A percentile compares a stretch with the other conserved stretches of the same genome.
Conservation (phyloP, 2,329 filamentous ascomycete species). For the Thermoascus crustaceus region DNA sequence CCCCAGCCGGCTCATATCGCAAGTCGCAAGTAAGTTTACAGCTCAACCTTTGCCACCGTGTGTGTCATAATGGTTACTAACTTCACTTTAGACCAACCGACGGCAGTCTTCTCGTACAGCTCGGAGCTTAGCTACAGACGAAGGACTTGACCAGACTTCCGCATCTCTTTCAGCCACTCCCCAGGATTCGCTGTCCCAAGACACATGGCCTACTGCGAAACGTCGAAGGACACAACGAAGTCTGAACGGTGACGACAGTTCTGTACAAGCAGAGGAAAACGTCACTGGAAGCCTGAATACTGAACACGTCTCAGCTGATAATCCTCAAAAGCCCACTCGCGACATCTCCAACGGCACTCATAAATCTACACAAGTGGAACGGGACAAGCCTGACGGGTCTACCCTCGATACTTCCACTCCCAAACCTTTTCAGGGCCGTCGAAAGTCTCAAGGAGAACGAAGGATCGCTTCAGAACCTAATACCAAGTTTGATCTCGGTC, state of each 20-base stretch:
- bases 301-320: no score
- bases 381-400: no score
- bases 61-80: no score
- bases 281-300: no score
- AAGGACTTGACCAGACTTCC: not conserved
- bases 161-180: conserved; percentile 8
- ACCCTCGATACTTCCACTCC: not conserved
- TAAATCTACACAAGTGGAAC: no score
- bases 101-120: no score
- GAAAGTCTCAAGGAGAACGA: not conserved
- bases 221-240: not conserved
- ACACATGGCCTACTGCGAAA: not conserved
- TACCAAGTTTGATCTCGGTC: not conserved
- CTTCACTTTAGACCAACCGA: no score
- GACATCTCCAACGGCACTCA: no score
- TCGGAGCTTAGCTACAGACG: no score
- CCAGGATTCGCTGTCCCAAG: conserved; percentile 7
- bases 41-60: no score
- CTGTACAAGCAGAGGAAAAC: not conserved
- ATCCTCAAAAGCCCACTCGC: no score
- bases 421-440: not conserved
- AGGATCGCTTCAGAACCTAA: not conserved
- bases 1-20: not conserved
- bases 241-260: conserved; percentile 1
- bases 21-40: not conserved